phyloP scores from a whole-genome alignment of 768 basidiomycete genomes.

The Suillus subalutaceus region DNA sequence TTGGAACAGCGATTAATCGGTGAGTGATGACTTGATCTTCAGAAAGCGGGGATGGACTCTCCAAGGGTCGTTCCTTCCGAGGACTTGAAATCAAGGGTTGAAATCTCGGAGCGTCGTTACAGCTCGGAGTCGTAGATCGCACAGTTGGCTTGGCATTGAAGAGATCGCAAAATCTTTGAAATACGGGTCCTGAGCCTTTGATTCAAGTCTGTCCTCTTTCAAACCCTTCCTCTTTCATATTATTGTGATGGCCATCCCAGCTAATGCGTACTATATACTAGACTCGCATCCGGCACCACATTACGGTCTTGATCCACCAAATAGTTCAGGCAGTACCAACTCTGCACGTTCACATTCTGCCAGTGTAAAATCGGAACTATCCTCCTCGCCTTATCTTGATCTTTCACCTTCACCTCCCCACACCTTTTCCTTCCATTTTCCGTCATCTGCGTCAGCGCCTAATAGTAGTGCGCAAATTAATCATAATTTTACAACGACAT shows the following conservation, averaged over 20 bases:
- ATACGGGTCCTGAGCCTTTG: not conserved
- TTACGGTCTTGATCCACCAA: constrained; percentile 5
- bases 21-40: constrained; percentile 1
- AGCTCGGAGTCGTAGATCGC: not conserved
- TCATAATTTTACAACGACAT: constrained; percentile 4
- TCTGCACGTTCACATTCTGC: constrained; percentile 17
- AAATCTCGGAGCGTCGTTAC: not conserved
- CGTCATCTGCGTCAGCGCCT: constrained; percentile 6
- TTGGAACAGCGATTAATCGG: not conserved
- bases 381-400: constrained; percentile 25
- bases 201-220: not conserved
- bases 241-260: not conserved
- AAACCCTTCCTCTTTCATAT: not conserved
- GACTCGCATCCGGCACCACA: constrained; percentile 13
- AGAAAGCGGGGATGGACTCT: constrained; percentile 3
- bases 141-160: constrained; percentile 1
- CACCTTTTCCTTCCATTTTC: constrained; percentile 28
- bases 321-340: constrained; percentile 1
- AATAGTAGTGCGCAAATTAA: not conserved
- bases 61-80: constrained; percentile 6
- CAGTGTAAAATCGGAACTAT: constrained; percentile 32
- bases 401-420: constrained; percentile 24
- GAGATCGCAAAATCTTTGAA: constrained; percentile 2
- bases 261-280: constrained; percentile 7
- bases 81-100: constrained; percentile 4